Percentiles rank a stretch among this genome's conserved stretches.
Evolutionary conservation across 805 yeast species (phyloP).

Genomic region (Candida maesae): DNA sequence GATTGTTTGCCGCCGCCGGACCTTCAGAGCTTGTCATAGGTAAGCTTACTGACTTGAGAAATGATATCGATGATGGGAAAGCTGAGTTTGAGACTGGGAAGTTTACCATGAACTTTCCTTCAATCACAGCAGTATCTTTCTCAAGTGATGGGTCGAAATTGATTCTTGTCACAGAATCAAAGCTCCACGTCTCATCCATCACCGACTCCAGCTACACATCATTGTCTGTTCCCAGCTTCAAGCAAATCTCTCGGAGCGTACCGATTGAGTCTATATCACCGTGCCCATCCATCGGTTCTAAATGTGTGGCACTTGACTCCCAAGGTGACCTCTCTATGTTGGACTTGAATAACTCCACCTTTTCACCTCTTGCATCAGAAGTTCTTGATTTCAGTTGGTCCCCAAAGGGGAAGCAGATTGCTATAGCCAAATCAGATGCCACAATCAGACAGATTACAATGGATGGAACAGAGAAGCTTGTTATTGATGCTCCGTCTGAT

Average conservation of each 20-base stretch:
- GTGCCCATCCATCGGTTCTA: constrained; percentile 20
- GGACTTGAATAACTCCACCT: constrained; percentile 5
- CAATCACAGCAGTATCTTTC: constrained; percentile 31
- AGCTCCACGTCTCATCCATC: constrained; percentile 20
- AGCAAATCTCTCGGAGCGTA: constrained; percentile 9
- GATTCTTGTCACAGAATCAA: constrained; percentile 26
- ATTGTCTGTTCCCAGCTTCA: constrained; percentile 8
- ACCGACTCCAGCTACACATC: constrained; percentile 2
- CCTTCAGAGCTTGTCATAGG: constrained; percentile 34
- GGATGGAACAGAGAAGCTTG: constrained; percentile 10
- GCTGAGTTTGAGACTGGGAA: constrained; percentile 16
- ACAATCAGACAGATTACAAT: constrained; percentile 12
- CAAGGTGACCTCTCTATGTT: constrained; percentile 16
- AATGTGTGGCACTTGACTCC: constrained; percentile 19
- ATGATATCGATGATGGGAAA: constrained; percentile 22
- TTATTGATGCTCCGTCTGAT: constrained; percentile 17
- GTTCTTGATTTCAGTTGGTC: constrained; percentile 26
- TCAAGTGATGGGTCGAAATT: constrained; percentile 30
- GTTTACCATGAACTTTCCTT: constrained; percentile 18
- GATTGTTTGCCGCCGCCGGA: constrained; percentile 38
- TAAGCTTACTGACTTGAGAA: constrained; percentile 30
- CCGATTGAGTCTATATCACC: constrained; percentile 21
- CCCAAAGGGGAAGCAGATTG: constrained; percentile 21
- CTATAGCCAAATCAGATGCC: constrained; percentile 15
- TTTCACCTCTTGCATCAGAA: constrained; percentile 10